phyloP scores from a whole-genome alignment of 73 alveolate species.

The Paramecium biaurelia region DNA sequence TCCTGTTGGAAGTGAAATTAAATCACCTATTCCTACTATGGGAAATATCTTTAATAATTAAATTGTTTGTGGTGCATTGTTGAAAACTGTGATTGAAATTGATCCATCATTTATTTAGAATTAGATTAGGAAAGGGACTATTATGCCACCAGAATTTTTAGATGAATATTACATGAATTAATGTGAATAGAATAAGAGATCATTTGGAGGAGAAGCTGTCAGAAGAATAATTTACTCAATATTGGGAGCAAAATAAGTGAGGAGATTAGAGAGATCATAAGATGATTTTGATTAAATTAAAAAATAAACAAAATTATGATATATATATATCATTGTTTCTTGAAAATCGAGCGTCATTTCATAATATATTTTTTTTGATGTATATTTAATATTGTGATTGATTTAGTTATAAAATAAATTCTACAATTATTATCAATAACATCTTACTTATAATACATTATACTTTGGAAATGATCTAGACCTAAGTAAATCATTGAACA shows the following conservation, averaged over 20 bases:
- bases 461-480: not conserved
- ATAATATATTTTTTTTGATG: conserved; percentile 23
- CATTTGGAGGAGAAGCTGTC: conserved; percentile 55
- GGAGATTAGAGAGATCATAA: not conserved
- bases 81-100: not conserved
- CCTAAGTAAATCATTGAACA: not conserved
- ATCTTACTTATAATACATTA: too few relatives aligned
- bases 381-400: not conserved
- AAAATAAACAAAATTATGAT: not conserved
- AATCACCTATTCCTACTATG: conserved; percentile 17
- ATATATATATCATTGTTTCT: not conserved
- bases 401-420: not conserved
- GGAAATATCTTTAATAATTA: not conserved
- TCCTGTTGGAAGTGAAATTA: conserved; percentile 5
- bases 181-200: conserved; percentile 27
- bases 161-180: conserved; percentile 22
- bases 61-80: not conserved
- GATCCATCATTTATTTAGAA: conserved; percentile 16
- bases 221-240: not conserved
- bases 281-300: not conserved
- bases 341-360: not conserved
- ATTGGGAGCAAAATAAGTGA: not conserved
- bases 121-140: not conserved
- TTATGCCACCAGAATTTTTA: not conserved
- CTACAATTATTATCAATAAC: too few relatives aligned